phyloP scores from a whole-genome alignment of 495 filamentous ascomycete genomes.

The Aspergillus indologenus region DNA sequence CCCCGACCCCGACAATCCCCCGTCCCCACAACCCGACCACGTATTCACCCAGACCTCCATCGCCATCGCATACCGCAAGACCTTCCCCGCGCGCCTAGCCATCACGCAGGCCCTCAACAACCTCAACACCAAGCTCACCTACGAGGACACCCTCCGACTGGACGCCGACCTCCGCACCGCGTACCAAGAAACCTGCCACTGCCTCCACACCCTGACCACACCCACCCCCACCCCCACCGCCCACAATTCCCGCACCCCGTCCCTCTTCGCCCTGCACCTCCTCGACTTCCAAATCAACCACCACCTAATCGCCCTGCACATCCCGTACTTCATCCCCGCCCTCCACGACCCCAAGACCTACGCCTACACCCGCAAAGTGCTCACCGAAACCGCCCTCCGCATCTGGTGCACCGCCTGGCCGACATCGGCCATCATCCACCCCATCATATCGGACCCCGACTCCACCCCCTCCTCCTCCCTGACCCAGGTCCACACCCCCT shows the following conservation, averaged over 20 bases:
- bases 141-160: slow-evolving; percentile 38
- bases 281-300: slow-evolving; percentile 46
- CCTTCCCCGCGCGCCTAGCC: slow-evolving; percentile 44
- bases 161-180: slow-evolving; percentile 33
- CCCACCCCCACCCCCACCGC: not conserved
- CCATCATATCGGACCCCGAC: too few species aligned
- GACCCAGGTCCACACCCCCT: too few species aligned
- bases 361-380: slow-evolving; percentile 46
- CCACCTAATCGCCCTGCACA: slow-evolving; percentile 47
- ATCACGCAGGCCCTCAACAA: slow-evolving; percentile 48
- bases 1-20: slow-evolving; percentile 9
- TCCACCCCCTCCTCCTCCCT: too few species aligned
- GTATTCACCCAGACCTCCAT: slow-evolving; percentile 44
- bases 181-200: slow-evolving; percentile 20
- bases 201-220: too few species aligned
- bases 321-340: slow-evolving; percentile 41
- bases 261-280: slow-evolving; percentile 14
- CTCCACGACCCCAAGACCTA: slow-evolving; percentile 37
- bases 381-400: slow-evolving; percentile 49
- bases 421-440: slow-evolving; percentile 20
- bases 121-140: slow-evolving; percentile 29
- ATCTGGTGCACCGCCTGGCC: slow-evolving; percentile 45
- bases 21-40: slow-evolving; percentile 29
- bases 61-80: slow-evolving; percentile 43
- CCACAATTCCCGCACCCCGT: slow-evolving; percentile 1